Evolutionary conservation across 176 grass and related monocot species (phyloP).

Genomic region (Themeda triandra): DNA sequence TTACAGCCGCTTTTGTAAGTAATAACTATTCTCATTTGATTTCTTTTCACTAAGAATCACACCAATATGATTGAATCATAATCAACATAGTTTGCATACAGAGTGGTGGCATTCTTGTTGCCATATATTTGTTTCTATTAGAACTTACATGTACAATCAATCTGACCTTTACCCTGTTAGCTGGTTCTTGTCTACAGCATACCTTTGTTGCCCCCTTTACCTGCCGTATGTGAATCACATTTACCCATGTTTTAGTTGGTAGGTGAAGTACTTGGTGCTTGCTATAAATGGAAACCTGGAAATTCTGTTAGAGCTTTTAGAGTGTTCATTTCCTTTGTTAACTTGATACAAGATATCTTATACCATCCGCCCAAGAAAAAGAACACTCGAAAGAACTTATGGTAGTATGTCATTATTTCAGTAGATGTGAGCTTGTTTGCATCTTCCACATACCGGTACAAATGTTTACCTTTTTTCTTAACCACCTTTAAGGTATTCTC

Average conservation of each 20-base stretch:
- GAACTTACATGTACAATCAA: not conserved
- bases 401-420: not conserved
- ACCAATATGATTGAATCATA: not conserved
- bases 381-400: not conserved
- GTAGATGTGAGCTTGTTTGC: not conserved
- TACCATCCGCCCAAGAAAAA: not conserved
- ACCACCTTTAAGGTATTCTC: not conserved
- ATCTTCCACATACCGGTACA: not conserved
- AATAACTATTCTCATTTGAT: slow-evolving; percentile 19
- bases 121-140: not conserved
- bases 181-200: not conserved
- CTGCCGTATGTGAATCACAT: not conserved
- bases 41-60: slow-evolving; percentile 6
- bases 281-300: not conserved
- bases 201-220: not conserved
- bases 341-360: not conserved
- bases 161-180: not conserved
- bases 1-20: slow-evolving; percentile 99
- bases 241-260: not conserved
- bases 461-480: not conserved
- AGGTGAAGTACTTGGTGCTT: not conserved
- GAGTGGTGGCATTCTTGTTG: slow-evolving; percentile 16
- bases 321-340: slow-evolving; percentile 8
- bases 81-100: not conserved
- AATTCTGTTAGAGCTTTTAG: not conserved